phyloP scores from a whole-genome alignment of 192 early-diverging fungal genomes.

The Spinellus fusiger region DNA sequence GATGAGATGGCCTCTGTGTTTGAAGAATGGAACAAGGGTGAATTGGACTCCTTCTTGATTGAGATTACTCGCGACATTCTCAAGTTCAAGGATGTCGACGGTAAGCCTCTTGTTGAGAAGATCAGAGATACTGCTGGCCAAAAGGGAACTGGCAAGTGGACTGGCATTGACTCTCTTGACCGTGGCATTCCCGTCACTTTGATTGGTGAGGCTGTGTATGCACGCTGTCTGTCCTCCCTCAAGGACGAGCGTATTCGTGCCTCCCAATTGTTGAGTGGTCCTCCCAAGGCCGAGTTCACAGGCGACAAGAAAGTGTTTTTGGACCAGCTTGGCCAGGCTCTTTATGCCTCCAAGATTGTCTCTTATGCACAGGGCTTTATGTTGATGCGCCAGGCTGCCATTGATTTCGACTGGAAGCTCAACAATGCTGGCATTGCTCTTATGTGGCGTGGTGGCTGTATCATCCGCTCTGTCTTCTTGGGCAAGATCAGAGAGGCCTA shows the following conservation, averaged over 20 bases:
- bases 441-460: constrained; percentile 99
- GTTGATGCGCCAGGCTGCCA: constrained; percentile 93
- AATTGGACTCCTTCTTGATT: constrained; percentile 94
- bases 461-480: constrained; percentile 95
- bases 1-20: constrained; percentile 91
- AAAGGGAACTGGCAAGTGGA: constrained; percentile 99
- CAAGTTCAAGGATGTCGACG: constrained; percentile 88
- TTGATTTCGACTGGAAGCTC: constrained; percentile 89
- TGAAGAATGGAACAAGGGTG: constrained; percentile 94
- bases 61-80: constrained; percentile 95
- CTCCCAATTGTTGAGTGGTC: constrained; percentile 79
- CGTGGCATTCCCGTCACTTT: constrained; percentile 94
- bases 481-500: constrained; percentile 97
- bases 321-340: constrained; percentile 83
- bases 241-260: constrained; percentile 94
- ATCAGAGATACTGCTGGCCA: constrained; percentile 96
- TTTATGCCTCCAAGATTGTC: constrained; percentile 97
- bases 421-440: constrained; percentile 97
- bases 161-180: constrained; percentile 92
- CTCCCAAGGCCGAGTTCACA: constrained; percentile 55
- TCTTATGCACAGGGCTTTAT: constrained; percentile 99
- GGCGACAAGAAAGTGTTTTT: constrained; percentile 90
- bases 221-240: constrained; percentile 92
- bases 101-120: constrained; percentile 82
- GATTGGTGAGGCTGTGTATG: constrained; percentile 97